Percentiles rank a stretch among this genome's conserved stretches.
Evolutionary conservation across 2,329 filamentous ascomycete genomes (phyloP).

Genomic region (Fusarium paranaense): DNA sequence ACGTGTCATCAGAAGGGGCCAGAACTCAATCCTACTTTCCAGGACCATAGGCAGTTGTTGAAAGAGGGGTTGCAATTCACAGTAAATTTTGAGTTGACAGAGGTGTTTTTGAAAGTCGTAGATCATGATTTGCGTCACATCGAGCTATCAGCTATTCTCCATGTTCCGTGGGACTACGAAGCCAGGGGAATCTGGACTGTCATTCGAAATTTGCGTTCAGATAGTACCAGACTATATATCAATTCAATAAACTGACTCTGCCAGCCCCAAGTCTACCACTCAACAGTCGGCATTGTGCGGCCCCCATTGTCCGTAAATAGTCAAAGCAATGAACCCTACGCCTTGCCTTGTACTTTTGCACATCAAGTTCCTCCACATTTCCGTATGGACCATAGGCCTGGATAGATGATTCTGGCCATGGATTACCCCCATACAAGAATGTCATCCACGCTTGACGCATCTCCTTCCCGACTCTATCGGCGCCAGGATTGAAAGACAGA

Average conservation of each 20-base stretch:
- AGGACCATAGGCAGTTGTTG: not conserved
- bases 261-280: constrained; percentile 51
- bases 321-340: constrained; percentile 11
- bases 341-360: constrained; percentile 39
- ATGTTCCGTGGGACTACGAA: fast-evolving
- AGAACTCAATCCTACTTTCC: not conserved
- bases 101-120: not conserved
- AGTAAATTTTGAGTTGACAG: not conserved
- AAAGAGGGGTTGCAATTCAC: not conserved
- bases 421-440: constrained; percentile 51
- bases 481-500: constrained; percentile 48
- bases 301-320: constrained; percentile 46
- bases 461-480: constrained; percentile 47
- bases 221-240: not conserved
- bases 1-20: not conserved
- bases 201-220: not conserved
- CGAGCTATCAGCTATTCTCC: not conserved
- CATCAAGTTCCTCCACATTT: constrained; percentile 46
- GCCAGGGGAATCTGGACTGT: not conserved
- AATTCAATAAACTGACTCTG: constrained; percentile 55
- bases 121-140: not conserved
- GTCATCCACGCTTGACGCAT: constrained; percentile 55
- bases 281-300: constrained; percentile 44
- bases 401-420: constrained; percentile 47
- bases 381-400: constrained; percentile 55